Evolutionary conservation across 1,139 yeast genomes (phyloP).

Genomic region (Protomyces arabidopsidicola): DNA sequence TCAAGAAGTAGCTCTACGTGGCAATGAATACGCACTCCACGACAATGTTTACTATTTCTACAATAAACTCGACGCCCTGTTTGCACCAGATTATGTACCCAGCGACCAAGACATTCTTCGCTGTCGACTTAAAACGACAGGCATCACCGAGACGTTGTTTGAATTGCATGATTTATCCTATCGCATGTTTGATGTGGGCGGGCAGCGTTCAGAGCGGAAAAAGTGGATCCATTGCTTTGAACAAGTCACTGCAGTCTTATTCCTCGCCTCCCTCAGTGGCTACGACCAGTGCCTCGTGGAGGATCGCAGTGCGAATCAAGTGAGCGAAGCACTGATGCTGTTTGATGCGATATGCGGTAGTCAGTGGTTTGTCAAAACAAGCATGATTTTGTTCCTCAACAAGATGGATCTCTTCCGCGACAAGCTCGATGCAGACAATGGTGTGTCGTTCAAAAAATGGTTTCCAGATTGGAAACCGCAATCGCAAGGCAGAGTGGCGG

Average conservation of each 20-base stretch:
- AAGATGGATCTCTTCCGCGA: constrained; percentile 76
- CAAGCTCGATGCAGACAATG: constrained; percentile 61
- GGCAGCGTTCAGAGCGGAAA: constrained; percentile 87
- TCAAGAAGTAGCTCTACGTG: constrained; percentile 53
- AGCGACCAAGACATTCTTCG: constrained; percentile 75
- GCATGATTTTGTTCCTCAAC: constrained; percentile 81
- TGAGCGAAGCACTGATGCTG: constrained; percentile 81
- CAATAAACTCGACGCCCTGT: constrained; percentile 37
- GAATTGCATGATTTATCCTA: constrained; percentile 54
- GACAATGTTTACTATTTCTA: constrained; percentile 69
- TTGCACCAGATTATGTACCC: constrained; percentile 62
- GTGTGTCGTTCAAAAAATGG: constrained; percentile 46
- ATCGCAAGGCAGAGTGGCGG: constrained; percentile 39
- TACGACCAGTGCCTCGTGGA: constrained; percentile 89
- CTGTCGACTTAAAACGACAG: constrained; percentile 93
- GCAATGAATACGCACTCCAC: constrained; percentile 73
- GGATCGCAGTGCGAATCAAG: constrained; percentile 80
- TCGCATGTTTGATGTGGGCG: constrained; percentile 89
- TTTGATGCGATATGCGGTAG: constrained; percentile 85
- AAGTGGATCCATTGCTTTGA: constrained; percentile 98
- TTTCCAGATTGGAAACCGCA: constrained; percentile 55
- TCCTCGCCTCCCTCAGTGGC: constrained; percentile 88
- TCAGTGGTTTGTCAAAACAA: constrained; percentile 76
- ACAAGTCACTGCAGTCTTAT: constrained; percentile 79
- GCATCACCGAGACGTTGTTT: constrained; percentile 84